Evolutionary conservation across 2,329 filamentous ascomycete genomes (phyloP), one percentile per base, ranked within the genome.

Genomic region (Hypoxylon sp.): DNA sequence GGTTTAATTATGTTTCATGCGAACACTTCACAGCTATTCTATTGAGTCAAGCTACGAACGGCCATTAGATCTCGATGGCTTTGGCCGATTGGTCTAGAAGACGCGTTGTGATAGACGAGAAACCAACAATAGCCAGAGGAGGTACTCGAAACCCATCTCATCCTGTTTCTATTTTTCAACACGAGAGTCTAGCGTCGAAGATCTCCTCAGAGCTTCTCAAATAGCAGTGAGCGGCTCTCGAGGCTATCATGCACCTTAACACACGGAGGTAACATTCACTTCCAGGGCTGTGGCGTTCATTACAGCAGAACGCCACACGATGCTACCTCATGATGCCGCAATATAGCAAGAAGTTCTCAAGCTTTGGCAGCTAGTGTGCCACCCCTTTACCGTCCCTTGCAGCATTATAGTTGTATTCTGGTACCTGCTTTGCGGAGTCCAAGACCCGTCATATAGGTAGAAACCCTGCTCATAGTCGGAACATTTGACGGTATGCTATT

Each of bases 161-260:
- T 61, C 57, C 52, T 52, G 56, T 67, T 67, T 29, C 63, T 69
- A 69, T 71, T 66, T 68, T 65, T 61, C 37, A 61, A 71, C 60
- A 71, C 69, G 66, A 71, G 65, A 13, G 65, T 57, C 66, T 48
- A 65, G 56, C 57, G 64, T 60, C 22, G 66, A 56, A 59, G 63
- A 72, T 68, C 68, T 59, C 47, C 54, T 14, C 37, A 33, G 22
- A 54, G 54, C 53, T 54, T 46, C 46, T 58, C 47, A n/a, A 67
- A 58, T 59, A 31, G 33, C 48, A 26, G 46, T 17, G 19, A 24
- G 59, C 52, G 52, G 64, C 62, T 72, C 56, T 66, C 39, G 61
- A 70, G 39, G 59, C 52, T 58, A 22, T 52, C 51, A 69, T 68
- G 65, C 68, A 51, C 26, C 35, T 63, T 71, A 63, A 70, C 65